Evolutionary conservation across 2,329 filamentous ascomycete species (phyloP).

Genomic region (Metarhizium anisopliae): DNA sequence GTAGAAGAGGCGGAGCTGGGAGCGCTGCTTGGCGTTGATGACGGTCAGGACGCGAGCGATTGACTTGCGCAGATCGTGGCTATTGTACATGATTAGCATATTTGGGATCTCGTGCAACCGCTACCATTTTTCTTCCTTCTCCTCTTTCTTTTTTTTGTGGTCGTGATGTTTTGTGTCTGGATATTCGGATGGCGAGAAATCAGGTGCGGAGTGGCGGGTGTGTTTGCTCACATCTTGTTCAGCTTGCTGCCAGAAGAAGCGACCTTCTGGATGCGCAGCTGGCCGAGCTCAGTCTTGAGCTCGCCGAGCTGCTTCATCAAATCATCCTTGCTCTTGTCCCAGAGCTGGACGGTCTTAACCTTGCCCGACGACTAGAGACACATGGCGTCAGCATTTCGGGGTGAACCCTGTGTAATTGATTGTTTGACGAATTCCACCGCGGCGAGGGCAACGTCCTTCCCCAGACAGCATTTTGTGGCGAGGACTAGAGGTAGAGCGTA

Average conservation of each 20-base stretch:
- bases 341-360: constrained; percentile 95
- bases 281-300: constrained; percentile 91
- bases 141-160: too few relatives aligned
- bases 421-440: neutral
- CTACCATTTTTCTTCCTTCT: neutral
- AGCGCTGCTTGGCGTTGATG: constrained; percentile 99
- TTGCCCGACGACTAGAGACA: constrained; percentile 40
- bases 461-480: neutral
- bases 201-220: too few relatives aligned
- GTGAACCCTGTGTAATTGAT: neutral
- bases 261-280: constrained; percentile 98
- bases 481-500: neutral
- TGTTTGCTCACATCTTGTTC: constrained; percentile 76
- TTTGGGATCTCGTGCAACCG: constrained; percentile 1
- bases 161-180: too few relatives aligned
- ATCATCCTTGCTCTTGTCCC: constrained; percentile 99
- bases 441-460: neutral
- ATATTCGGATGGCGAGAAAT: too few relatives aligned
- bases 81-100: constrained; percentile 24
- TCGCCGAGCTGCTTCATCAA: constrained; percentile 90
- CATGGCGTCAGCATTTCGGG: neutral
- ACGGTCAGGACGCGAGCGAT: constrained; percentile 98
- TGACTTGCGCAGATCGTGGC: constrained; percentile 98
- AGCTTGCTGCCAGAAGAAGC: constrained; percentile 91
- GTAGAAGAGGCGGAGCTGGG: constrained; percentile 98